Percentiles rank a stretch among this genome's conserved stretches.
Evolutionary conservation across 2,329 filamentous ascomycete species (phyloP).

Genomic region (Penicillium crustosum): DNA sequence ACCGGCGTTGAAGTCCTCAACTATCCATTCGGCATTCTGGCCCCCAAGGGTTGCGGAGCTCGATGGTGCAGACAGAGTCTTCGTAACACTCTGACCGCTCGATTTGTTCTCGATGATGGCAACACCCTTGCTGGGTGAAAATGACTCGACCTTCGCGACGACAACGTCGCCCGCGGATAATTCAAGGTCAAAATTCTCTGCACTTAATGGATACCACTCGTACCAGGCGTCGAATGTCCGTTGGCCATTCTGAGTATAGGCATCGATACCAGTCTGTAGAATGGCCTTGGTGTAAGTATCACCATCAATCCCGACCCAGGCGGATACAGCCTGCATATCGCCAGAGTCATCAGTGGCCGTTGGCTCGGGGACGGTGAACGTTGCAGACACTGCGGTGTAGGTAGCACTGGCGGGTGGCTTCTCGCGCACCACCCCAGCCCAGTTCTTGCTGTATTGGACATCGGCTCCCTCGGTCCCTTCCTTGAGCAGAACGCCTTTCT

Average conservation of each 20-base stretch:
- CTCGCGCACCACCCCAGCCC: conserved; percentile 59
- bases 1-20: conserved; percentile 54
- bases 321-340: conserved; percentile 50
- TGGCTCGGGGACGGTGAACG: conserved; percentile 55
- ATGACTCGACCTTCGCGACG: conserved; percentile 39
- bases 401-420: conserved; percentile 42
- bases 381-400: conserved; percentile 47
- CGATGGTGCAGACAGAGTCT: conserved; percentile 51
- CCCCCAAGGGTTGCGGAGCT: conserved; percentile 49
- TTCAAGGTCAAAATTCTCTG: conserved; percentile 54
- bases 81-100: conserved; percentile 53
- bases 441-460: conserved; percentile 57
- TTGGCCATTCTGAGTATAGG: conserved; percentile 47
- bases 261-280: conserved; percentile 59
- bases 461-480: conserved; percentile 30
- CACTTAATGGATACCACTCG: conserved; percentile 61
- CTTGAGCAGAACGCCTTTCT: conserved; percentile 15
- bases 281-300: conserved; percentile 57
- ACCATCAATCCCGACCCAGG: conserved; percentile 64
- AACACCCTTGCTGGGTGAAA: conserved; percentile 45
- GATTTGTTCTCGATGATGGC: conserved; percentile 54
- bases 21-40: conserved; percentile 64
- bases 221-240: conserved; percentile 59
- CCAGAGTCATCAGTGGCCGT: conserved; percentile 41
- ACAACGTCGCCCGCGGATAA: conserved; percentile 50